Conservation (phyloP, 2,329 filamentous ascomycete genomes). For the Domatiomyces globalis region DNA sequence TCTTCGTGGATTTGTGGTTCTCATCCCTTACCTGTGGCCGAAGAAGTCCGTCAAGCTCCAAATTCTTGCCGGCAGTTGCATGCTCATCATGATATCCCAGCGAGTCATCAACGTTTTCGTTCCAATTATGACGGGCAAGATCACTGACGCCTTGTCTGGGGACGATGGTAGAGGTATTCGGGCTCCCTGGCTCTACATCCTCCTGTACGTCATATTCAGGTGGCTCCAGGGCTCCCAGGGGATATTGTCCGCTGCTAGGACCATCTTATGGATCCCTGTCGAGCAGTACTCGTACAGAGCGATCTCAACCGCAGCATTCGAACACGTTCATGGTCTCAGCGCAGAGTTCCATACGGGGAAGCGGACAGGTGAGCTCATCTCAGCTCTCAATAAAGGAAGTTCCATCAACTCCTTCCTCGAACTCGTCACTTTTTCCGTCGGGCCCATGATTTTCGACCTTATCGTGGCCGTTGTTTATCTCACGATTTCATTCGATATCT, state of each 20-base stretch:
- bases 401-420: conserved; percentile 95
- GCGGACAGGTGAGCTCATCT: conserved; percentile 89
- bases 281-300: conserved; percentile 94
- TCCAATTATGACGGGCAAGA: conserved; percentile 62
- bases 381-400: conserved; percentile 86
- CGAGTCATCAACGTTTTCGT: conserved; percentile 76
- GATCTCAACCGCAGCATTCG: conserved; percentile 85
- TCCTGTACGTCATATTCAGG: conserved; percentile 62
- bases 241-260: conserved; percentile 65
- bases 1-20: conserved; percentile 75
- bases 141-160: conserved; percentile 59
- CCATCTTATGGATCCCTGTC: conserved; percentile 87
- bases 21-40: conserved; percentile 96
- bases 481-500: conserved; percentile 62
- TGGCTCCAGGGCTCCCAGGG: conserved; percentile 81
- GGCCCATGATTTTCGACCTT: conserved; percentile 88
- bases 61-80: conserved; percentile 66
- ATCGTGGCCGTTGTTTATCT: conserved; percentile 74
- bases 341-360: conserved; percentile 95
- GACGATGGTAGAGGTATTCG: conserved; percentile 36
- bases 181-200: conserved; percentile 61
- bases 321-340: conserved; percentile 90
- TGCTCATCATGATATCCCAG: conserved; percentile 64
- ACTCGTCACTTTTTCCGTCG: conserved; percentile 87
- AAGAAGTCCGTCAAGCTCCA: conserved; percentile 63